Base-by-base conservation (phyloP, 352 stramenopile species). In the Globisporangium orthogonon region DNA sequence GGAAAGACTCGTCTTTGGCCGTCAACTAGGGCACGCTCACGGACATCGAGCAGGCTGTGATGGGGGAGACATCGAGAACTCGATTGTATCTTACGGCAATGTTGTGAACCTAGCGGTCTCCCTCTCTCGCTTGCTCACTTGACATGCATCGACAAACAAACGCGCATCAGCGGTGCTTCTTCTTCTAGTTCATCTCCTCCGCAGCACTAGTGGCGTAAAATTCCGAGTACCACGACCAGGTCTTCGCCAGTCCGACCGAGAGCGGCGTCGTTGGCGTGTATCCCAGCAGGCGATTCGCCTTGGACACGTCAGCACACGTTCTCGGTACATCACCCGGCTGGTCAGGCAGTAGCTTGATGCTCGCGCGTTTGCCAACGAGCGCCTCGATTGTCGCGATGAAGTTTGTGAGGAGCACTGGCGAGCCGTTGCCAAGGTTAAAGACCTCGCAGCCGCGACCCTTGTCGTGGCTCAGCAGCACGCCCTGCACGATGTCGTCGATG, bases 401-500 rank as follows among this genome's bases (percentile, higher is more conserved):
- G 28, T 98, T 78, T 4, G 77, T 93, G 7, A 99, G 73, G 41
- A 93, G 78, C 18, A 92, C 95, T 3, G 95, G 95, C 23, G 68
- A 78, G 18, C 96, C 96, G 56, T 98, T 97, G 30, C 97, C 97
- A 1, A 99, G 68, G 69, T 99, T 99, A 67, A 98, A 98, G 17
- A 99, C 84, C 73, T 98, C 76, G 68, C 96, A 98, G 18, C 92
- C 85, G 5, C 52, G 52, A 5, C 63, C 78, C 41, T 70, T 83
- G 65, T 93, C 81, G 31, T 86, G 70, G 58, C 75, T 86, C 60
- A 91, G 63, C 50, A 93, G 13, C 30, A 99, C 85, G 30, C 97
- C 96, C 66, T 98, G 91, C 13, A 99, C 96, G 65, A 99, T 99
- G 69, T 99, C 96, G 52, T 88, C 87, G 54, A 99, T 98, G 73